phyloP scores from a whole-genome alignment of 306 rosid species.

The Mucuna pruriens region DNA sequence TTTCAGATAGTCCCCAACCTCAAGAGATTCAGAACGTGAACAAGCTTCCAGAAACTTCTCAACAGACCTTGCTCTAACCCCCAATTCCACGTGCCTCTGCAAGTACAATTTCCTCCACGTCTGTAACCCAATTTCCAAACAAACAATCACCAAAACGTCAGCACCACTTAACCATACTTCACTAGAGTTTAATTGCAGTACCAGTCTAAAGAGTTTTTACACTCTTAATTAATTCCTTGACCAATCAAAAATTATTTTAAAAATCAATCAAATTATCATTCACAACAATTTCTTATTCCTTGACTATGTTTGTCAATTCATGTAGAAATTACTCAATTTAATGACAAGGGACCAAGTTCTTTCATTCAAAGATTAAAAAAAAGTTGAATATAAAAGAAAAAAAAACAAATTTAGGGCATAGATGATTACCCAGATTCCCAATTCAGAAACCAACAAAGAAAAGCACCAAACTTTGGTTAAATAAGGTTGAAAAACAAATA shows the following conservation, averaged over 20 bases:
- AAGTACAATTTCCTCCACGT: constrained; percentile 73
- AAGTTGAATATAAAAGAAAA: not conserved
- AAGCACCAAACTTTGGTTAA: not conserved
- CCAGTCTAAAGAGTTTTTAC: not conserved
- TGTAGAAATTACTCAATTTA: too few relatives aligned
- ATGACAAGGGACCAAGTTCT: not conserved
- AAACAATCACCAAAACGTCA: not conserved
- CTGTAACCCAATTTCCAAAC: constrained; percentile 48
- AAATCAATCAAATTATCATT: not conserved
- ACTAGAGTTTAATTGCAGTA: not conserved
- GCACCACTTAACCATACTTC: not conserved
- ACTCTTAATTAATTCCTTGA: not conserved
- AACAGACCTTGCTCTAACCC: constrained; percentile 46
- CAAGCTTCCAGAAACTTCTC: constrained; percentile 59
- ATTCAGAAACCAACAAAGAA: constrained; percentile 12
- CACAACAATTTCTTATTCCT: not conserved
- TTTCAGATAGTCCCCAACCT: constrained; percentile 67
- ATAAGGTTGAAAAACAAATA: not conserved
- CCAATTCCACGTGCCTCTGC: constrained; percentile 66
- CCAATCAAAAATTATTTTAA: too few relatives aligned
- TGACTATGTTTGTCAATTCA: too few relatives aligned
- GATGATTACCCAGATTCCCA: constrained; percentile 29
- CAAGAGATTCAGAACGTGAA: constrained; percentile 53
- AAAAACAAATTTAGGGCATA: constrained; percentile 9
- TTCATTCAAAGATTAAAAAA: not conserved